Percentiles rank a stretch among this genome's conserved stretches.
Conservation (phyloP, 345 rosid genomes). For the Schrenkiella parvula region DNA sequence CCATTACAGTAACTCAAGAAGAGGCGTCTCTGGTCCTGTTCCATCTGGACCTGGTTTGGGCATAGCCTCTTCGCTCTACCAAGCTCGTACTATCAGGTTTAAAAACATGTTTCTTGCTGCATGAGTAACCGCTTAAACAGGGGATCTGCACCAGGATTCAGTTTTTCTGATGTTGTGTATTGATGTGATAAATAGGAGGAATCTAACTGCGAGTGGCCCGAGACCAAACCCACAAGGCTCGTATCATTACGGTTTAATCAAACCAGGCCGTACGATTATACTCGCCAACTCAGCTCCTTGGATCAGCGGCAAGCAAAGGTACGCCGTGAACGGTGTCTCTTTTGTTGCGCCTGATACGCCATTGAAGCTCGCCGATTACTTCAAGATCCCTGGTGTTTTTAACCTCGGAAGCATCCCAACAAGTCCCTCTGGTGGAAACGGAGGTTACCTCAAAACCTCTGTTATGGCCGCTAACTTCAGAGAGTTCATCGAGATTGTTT, state of each 20-base stretch:
- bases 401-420: slow-evolving; percentile 64
- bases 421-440: slow-evolving; percentile 54
- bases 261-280: slow-evolving; percentile 62
- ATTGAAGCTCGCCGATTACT: slow-evolving; percentile 83
- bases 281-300: slow-evolving; percentile 70
- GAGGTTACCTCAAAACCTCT: slow-evolving; percentile 63
- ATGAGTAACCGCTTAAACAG: background rate
- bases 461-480: slow-evolving; percentile 72
- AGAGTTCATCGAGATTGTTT: slow-evolving; percentile 74
- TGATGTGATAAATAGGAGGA: slow-evolving; percentile 50
- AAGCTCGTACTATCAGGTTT: slow-evolving; percentile 84
- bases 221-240: slow-evolving; percentile 99
- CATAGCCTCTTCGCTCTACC: slow-evolving; percentile 66
- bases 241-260: slow-evolving; percentile 88
- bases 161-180: background rate
- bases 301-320: slow-evolving; percentile 85
- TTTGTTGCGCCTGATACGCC: slow-evolving; percentile 75
- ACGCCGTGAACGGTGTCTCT: slow-evolving; percentile 74
- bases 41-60: slow-evolving; percentile 71
- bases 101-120: background rate
- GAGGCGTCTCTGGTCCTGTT: slow-evolving; percentile 66
- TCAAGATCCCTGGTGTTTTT: slow-evolving; percentile 84
- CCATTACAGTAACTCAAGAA: slow-evolving; percentile 74
- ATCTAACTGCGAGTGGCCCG: slow-evolving; percentile 92
- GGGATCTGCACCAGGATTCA: background rate